A percentile compares a stretch with the other conserved stretches of the same genome.
These are phyloP conservation scores for Scheffersomyces insectosa DNA, from an alignment of 1,139 yeast genomes.

Conservation along the genomic window DNA sequence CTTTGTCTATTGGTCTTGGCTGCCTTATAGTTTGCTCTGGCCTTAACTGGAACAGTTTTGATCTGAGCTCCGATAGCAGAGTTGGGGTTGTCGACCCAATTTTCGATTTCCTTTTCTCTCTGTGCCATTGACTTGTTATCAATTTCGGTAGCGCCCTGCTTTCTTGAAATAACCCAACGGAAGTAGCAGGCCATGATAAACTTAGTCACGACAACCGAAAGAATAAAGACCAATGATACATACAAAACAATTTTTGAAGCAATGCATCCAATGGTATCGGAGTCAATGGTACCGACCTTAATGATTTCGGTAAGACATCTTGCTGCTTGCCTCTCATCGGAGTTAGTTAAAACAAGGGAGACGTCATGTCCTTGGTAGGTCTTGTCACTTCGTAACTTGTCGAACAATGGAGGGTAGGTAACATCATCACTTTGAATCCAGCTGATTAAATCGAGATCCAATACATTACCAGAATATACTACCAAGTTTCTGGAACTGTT, in stretches of 20 bases:
- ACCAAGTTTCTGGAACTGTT: conserved; percentile 75
- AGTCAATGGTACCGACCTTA: conserved; percentile 86
- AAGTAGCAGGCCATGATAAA: conserved; percentile 87
- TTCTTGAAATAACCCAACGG: conserved; percentile 75
- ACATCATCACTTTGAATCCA: conserved; percentile 74
- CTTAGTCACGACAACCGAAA: conserved; percentile 74
- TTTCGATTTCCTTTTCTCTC: conserved; percentile 65
- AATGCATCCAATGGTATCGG: conserved; percentile 93
- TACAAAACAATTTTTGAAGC: conserved; percentile 83
- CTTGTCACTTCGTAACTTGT: conserved; percentile 56
- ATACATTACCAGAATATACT: conserved; percentile 84
- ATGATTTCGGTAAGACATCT: conserved; percentile 85
- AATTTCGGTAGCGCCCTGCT: conserved; percentile 74
- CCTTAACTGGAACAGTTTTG: conserved; percentile 50
- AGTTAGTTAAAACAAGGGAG: conserved; percentile 70
- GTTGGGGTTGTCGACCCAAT: conserved; percentile 66
- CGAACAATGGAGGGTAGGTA: conserved; percentile 71
- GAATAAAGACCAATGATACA: conserved; percentile 78
- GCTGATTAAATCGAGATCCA: conserved; percentile 72
- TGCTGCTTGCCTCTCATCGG: conserved; percentile 69
- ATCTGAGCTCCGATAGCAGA: conserved; percentile 53
- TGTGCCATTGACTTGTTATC: conserved; percentile 48
- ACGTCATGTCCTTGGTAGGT: conserved; percentile 75
- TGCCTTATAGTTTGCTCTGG: conserved; percentile 51
- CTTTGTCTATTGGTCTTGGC: conserved; percentile 45